A percentile compares a stretch with the other conserved stretches of the same genome.
Conservation (phyloP, 2,329 filamentous ascomycete species). For the Amauroascus verrucosus region DNA sequence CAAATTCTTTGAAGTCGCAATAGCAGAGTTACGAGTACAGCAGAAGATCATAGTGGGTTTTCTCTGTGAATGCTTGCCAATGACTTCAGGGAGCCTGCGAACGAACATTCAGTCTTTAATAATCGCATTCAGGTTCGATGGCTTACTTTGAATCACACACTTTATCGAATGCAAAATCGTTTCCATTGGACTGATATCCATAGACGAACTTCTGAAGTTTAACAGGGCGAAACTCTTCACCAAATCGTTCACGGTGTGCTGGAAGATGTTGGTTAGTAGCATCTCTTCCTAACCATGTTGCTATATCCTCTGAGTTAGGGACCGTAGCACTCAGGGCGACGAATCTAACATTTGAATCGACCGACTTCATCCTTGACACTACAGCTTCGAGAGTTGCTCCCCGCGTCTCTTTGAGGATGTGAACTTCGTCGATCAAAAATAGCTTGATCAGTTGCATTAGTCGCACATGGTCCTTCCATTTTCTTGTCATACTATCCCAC, state of each 20-base stretch:
- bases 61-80: conserved; percentile 54
- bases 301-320: conserved; percentile 71
- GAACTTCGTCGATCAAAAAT: conserved; percentile 79
- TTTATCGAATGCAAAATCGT: conserved; percentile 70
- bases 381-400: conserved; percentile 75
- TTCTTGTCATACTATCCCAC: conserved; percentile 81
- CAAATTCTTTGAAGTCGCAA: conserved; percentile 56
- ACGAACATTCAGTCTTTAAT: neutral
- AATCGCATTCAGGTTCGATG: neutral
- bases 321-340: conserved; percentile 74
- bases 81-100: conserved; percentile 53
- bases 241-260: conserved; percentile 59
- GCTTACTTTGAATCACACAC: conserved; percentile 50
- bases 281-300: conserved; percentile 64
- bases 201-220: conserved; percentile 66
- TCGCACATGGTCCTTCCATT: conserved; percentile 70
- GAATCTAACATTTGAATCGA: conserved; percentile 65
- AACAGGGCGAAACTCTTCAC: conserved; percentile 71
- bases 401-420: conserved; percentile 69
- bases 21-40: conserved; percentile 61
- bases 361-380: conserved; percentile 77
- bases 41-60: conserved; percentile 82
- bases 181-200: conserved; percentile 53
- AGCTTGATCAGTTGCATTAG: conserved; percentile 66
- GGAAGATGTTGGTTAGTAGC: conserved; percentile 50